Conservation (phyloP, 495 filamentous ascomycete genomes). For the Aspergillus steynii region DNA sequence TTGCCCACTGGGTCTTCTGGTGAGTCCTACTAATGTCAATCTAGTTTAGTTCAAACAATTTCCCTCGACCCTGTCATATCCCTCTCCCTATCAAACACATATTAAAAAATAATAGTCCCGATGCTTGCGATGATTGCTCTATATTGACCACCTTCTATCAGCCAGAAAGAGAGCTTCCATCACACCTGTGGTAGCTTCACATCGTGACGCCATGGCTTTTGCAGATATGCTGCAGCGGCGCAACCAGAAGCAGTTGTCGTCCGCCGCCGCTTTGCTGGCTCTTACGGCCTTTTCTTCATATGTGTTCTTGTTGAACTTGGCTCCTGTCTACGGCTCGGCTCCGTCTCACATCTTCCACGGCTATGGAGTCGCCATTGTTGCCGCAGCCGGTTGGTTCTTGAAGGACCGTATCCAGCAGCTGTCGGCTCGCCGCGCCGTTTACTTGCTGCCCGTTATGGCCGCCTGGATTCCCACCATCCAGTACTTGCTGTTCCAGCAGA, state of each 20-base stretch:
- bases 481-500: conserved; percentile 63
- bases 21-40: background rate
- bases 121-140: background rate
- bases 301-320: conserved; percentile 71
- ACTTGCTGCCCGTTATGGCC: conserved; percentile 65
- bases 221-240: conserved; percentile 28
- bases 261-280: conserved; percentile 52
- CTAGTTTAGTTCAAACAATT: conserved; percentile 2
- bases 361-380: conserved; percentile 60
- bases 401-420: conserved; percentile 51
- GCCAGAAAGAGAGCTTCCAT: background rate
- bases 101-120: background rate
- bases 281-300: conserved; percentile 74
- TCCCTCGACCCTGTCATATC: conserved; percentile 1
- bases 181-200: too few relatives aligned
- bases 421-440: conserved; percentile 39
- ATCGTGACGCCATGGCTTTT: conserved; percentile 24
- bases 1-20: background rate
- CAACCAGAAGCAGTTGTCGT: conserved; percentile 31
- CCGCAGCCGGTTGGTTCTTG: conserved; percentile 62
- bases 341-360: conserved; percentile 71
- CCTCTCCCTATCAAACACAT: background rate
- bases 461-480: conserved; percentile 73
- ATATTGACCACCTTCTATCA: background rate
- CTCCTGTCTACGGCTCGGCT: conserved; percentile 83